Base-by-base conservation (phyloP, 2,329 filamentous ascomycete species). In the Dothiorella sarmentorum region DNA sequence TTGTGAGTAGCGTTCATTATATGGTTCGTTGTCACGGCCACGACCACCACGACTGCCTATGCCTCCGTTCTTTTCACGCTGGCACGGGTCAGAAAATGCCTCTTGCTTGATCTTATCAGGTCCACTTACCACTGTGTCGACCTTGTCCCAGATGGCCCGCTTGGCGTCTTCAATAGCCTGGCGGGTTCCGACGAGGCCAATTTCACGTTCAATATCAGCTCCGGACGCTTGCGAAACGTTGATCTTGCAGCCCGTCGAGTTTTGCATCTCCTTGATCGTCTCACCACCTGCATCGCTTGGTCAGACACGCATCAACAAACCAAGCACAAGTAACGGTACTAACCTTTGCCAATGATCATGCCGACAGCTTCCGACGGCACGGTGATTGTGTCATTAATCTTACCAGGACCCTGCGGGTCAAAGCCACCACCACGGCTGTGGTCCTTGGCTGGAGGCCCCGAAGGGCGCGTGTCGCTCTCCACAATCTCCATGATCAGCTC, bases 251-350 rank as follows among this genome's bases (percentile, higher is more conserved):
- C 90, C 89, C 4, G 90, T 94, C 29, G 79, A 82, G 68, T 86
- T 88, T 73, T 96, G 91, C 87, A 96, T 95, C 65, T 96, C 90
- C 64, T 92, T 91, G 70, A 96, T 96, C 0, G 91, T 95, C 76
- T 96, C 91, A 63, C 91, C 91, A 59, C 90, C 82, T 80, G 55
- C 7, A 56, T 33, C 22, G 27, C n/a, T 29, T 42, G 61, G 66
- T 64, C 72, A 62, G 65, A 55, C 40, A 22, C 6, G 4, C n/a
- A 3, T 27, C n/a, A 13, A 17, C 10, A 38, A 13, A 20, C 22
- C 17, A 7, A 33, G 9, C 33, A 35, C 18, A 27, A 27, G 35
- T 42, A 26, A 43, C 61, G 29, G 29, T 40, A 53, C 61, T 61
- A 66, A 80, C 80, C 89, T 79, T 96, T 96, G 63, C 92, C 91